Conservation (phyloP, 1,139 yeast species). For the Zygosaccharomyces sapae region DNA sequence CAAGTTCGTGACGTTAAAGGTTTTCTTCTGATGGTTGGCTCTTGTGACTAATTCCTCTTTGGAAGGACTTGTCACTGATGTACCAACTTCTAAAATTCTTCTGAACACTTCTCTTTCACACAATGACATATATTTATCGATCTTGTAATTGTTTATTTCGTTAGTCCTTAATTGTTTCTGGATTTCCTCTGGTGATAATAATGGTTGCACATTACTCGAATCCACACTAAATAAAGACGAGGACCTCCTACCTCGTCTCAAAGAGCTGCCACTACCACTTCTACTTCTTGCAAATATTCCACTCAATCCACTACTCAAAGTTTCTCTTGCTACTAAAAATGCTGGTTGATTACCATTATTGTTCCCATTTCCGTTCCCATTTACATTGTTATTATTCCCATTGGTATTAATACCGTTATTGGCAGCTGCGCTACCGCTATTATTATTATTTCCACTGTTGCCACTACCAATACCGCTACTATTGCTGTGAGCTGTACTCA, state of each 20-base stretch:
- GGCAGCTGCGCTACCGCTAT: too few relatives aligned
- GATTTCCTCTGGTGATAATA: constrained; percentile 34
- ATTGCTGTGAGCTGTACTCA: too few relatives aligned
- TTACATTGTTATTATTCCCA: constrained; percentile 19
- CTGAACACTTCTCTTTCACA: constrained; percentile 33
- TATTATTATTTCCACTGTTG: too few relatives aligned
- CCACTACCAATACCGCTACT: too few relatives aligned
- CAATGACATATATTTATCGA: constrained; percentile 32
- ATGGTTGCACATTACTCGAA: constrained; percentile 24
- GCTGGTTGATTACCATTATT: constrained; percentile 13
- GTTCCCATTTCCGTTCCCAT: background rate
- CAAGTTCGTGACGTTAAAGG: constrained; percentile 23
- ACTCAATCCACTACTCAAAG: constrained; percentile 34
- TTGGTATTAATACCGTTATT: too few relatives aligned
- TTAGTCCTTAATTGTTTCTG: constrained; percentile 24
- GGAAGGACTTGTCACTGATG: constrained; percentile 25
- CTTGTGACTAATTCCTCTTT: constrained; percentile 7
- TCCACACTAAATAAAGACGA: constrained; percentile 32
- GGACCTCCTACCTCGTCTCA: constrained; percentile 26
- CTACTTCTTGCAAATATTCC: constrained; percentile 36
- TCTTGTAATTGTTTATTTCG: constrained; percentile 27
- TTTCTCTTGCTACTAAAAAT: constrained; percentile 28
- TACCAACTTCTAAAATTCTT: constrained; percentile 32
- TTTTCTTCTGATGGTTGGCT: constrained; percentile 8
- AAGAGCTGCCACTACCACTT: constrained; percentile 30